Base-by-base conservation (phyloP, 192 early-diverging fungal genomes). In the Obelidium mucronatum region DNA sequence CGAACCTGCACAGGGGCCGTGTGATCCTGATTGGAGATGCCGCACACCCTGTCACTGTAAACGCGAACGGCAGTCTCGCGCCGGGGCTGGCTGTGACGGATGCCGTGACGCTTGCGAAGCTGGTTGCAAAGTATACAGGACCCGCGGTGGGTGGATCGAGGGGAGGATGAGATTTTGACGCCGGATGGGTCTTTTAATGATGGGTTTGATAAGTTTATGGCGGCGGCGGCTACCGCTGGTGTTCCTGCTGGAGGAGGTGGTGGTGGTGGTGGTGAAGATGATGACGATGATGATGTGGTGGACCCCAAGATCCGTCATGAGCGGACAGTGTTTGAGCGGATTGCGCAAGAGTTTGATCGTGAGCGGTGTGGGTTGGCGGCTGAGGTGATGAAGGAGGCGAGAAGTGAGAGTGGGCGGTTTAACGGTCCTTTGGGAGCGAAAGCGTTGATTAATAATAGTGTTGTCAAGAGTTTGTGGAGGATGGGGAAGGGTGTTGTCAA, bases 1-100 rank as follows among this genome's bases (percentile, higher is more conserved):
- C 86, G 13, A 75, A 78, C n/a, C 77, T 82, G 54, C 86, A 87
- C 67, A 82, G 82, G 17, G 87, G 87, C n/a, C 81, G 87, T 44
- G 80, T 88, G 1, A 69, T 88, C 2, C 74, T 86, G 24, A 79
- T 88, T 30, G 87, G 87, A 24, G 84, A 86, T 75, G 84, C 87
- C 22, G 87, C 87, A 2, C 87, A 88, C 77, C 75, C 82, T 3
- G 66, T 86, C 65, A 78, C 87, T 5, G 81, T 79, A 3, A 78
- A 81, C 37, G 82, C 87, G 31, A 79, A 81, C 58, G 87, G 87
- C 42, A 69, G 58, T 37, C 40, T 84, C 36, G 82, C 83, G 19
- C 85, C 81, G 17, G 53, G 76, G 36, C 79, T 88, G 35, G 84
- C 81, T 35, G 73, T 88, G 35, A 74, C 79, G 22, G 87, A 88